Evolutionary conservation across 768 basidiomycete genomes (phyloP).

Genomic region (Leccinellum albellum): DNA sequence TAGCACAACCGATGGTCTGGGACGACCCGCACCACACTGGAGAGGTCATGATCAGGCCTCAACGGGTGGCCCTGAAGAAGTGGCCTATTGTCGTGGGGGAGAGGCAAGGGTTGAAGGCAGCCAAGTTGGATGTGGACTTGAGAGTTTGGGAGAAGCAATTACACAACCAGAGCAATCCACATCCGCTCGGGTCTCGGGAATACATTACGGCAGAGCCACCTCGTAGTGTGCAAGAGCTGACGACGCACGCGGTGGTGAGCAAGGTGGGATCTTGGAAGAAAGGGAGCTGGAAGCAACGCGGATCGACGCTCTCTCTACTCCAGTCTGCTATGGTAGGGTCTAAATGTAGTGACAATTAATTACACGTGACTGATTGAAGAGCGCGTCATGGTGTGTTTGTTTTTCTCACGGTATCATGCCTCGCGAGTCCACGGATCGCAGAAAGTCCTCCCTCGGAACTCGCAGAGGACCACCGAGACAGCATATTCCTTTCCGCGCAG

Average conservation of each 20-base stretch:
- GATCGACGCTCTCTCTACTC: conserved; percentile 14
- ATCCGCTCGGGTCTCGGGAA: conserved; percentile 45
- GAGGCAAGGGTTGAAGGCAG: conserved; percentile 38
- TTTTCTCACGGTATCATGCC: conserved; percentile 30
- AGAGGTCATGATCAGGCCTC: conserved; percentile 29
- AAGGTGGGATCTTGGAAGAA: conserved; percentile 2
- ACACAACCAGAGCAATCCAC: conserved; percentile 41
- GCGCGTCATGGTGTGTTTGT: conserved; percentile 26
- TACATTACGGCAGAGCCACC: conserved; percentile 39
- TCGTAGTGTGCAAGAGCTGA: conserved; percentile 19
- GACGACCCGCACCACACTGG: conserved; percentile 29
- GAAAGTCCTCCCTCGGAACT: conserved; percentile 39
- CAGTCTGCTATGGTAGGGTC: conserved; percentile 17
- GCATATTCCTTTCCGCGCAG: conserved; percentile 75
- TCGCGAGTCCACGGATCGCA: conserved; percentile 21
- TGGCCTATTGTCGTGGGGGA: conserved; percentile 47
- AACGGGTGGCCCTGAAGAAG: conserved; percentile 24
- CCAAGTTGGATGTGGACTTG: conserved; percentile 32
- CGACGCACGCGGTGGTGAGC: conserved; percentile 7
- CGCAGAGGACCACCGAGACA: conserved; percentile 60
- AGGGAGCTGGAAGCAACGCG: background rate
- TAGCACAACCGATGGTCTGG: conserved; percentile 22
- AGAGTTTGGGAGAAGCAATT: conserved; percentile 26
- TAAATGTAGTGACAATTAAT: background rate
- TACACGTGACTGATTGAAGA: conserved; percentile 21